phyloP scores from a whole-genome alignment of 2,329 filamentous ascomycete genomes.

The Diaporthe amygdali region DNA sequence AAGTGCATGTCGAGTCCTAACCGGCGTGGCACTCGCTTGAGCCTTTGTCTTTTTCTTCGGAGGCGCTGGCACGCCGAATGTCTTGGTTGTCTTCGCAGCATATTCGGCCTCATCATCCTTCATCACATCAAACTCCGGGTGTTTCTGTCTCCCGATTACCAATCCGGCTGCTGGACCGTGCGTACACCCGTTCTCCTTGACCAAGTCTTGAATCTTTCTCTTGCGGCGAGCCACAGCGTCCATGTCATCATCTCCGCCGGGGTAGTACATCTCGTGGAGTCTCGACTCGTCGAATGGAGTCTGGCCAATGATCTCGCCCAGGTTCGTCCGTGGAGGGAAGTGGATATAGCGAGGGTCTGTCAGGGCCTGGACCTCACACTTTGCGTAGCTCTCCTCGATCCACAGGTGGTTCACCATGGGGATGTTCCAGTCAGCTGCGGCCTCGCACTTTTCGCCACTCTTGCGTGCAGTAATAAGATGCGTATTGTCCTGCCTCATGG shows the following conservation, averaged over 20 bases:
- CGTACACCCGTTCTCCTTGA: constrained; percentile 55
- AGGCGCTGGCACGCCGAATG: constrained; percentile 38
- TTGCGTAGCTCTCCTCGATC: constrained; percentile 96
- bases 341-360: constrained; percentile 79
- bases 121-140: constrained; percentile 49
- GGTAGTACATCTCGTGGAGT: constrained; percentile 71
- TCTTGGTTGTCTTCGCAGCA: constrained; percentile 36
- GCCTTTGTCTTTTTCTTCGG: constrained; percentile 24
- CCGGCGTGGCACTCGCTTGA: constrained; percentile 41
- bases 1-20: constrained; percentile 52
- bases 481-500: constrained; percentile 93
- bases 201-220: constrained; percentile 54
- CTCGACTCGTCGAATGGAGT: constrained; percentile 73
- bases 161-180: constrained; percentile 54
- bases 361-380: constrained; percentile 76
- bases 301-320: constrained; percentile 91
- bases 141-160: constrained; percentile 45
- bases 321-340: constrained; percentile 87
- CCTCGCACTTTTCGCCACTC: constrained; percentile 90
- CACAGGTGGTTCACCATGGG: constrained; percentile 92
- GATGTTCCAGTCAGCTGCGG: constrained; percentile 91
- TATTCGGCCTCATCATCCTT: constrained; percentile 46
- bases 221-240: constrained; percentile 51
- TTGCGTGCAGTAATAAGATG: constrained; percentile 92
- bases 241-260: constrained; percentile 60